Conservation (phyloP, 2,329 filamentous ascomycete genomes). For the Botryotinia globosa region DNA sequence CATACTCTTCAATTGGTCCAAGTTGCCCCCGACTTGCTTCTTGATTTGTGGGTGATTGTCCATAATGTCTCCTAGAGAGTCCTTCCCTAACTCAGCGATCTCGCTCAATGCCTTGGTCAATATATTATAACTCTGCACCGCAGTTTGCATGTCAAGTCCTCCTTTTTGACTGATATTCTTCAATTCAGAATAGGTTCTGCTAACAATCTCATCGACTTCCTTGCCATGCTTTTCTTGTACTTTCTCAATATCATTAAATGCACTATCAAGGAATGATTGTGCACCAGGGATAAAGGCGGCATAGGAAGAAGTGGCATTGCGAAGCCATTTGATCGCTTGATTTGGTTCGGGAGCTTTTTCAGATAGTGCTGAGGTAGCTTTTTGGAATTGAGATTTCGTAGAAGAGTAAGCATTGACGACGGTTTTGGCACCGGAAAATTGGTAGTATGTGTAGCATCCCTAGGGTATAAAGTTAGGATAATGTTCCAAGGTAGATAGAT, state of each 20-base stretch:
- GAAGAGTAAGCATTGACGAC: slow-evolving; percentile 50
- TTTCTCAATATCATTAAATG: slow-evolving; percentile 68
- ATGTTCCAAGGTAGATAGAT: neutral
- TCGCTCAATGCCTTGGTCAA: slow-evolving; percentile 60
- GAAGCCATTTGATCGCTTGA: slow-evolving; percentile 63
- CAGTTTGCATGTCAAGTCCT: slow-evolving; percentile 61
- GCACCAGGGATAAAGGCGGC: slow-evolving; percentile 71
- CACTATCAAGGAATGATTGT: slow-evolving; percentile 62
- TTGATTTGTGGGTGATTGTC: slow-evolving; percentile 72
- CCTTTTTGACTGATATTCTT: slow-evolving; percentile 54
- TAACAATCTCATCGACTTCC: slow-evolving; percentile 67
- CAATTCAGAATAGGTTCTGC: slow-evolving; percentile 65
- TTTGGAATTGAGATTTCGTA: slow-evolving; percentile 59
- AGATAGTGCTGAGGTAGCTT: slow-evolving; percentile 58
- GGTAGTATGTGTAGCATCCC: slow-evolving; percentile 52
- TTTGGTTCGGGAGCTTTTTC: slow-evolving; percentile 63
- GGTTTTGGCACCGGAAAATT: slow-evolving; percentile 46
- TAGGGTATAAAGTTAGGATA: slow-evolving; percentile 16
- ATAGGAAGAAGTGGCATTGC: slow-evolving; percentile 65
- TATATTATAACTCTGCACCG: slow-evolving; percentile 58
- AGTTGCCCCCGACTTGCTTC: slow-evolving; percentile 65
- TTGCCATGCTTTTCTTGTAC: slow-evolving; percentile 65
- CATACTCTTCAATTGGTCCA: slow-evolving; percentile 67
- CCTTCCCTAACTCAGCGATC: slow-evolving; percentile 59
- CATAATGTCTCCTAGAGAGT: slow-evolving; percentile 62